These are phyloP conservation scores for Paracoccidioides brasiliensis DNA, from an alignment of 2,329 filamentous ascomycete genomes.

Conservation along the genomic window DNA sequence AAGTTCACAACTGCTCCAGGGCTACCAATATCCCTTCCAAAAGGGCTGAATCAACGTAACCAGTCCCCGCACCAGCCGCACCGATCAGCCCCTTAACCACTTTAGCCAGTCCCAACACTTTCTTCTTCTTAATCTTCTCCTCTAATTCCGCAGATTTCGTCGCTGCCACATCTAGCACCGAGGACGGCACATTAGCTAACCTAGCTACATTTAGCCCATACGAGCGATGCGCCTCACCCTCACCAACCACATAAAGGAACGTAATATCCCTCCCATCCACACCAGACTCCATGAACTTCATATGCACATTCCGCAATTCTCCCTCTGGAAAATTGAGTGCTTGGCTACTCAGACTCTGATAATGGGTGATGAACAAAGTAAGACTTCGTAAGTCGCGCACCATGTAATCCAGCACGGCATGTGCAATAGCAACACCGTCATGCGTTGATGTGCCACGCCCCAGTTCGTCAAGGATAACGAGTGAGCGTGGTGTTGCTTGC, in stretches of 20 bases:
- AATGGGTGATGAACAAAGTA: slow-evolving; percentile 95
- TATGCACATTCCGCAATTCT: slow-evolving; percentile 77
- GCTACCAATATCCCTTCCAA: slow-evolving; percentile 30
- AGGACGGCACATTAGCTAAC: slow-evolving; percentile 64
- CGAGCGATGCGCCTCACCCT: slow-evolving; percentile 82
- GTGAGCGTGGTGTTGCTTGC: slow-evolving; percentile 65
- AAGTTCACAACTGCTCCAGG: slow-evolving; percentile 30
- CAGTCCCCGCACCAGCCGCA: slow-evolving; percentile 10
- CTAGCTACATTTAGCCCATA: slow-evolving; percentile 91
- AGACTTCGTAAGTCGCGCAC: slow-evolving; percentile 61
- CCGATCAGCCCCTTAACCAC: slow-evolving; percentile 19
- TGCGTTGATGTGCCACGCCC: slow-evolving; percentile 89
- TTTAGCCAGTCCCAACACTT: slow-evolving; percentile 34
- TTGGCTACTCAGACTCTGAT: slow-evolving; percentile 71
- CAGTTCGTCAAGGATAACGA: slow-evolving; percentile 90
- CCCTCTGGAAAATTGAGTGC: slow-evolving; percentile 52
- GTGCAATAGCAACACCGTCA: slow-evolving; percentile 90
- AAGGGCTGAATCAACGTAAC: slow-evolving; percentile 11
- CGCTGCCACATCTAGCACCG: slow-evolving; percentile 67
- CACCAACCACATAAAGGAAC: slow-evolving; percentile 83
- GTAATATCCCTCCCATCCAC: slow-evolving; percentile 62
- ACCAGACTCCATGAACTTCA: slow-evolving; percentile 61
- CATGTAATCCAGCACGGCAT: slow-evolving; percentile 77
- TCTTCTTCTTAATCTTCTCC: slow-evolving; percentile 51
- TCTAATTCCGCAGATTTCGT: slow-evolving; percentile 71